These are phyloP conservation scores for Geotrichum ghanense DNA, from an alignment of 805 yeast species.

Conservation along the genomic window DNA sequence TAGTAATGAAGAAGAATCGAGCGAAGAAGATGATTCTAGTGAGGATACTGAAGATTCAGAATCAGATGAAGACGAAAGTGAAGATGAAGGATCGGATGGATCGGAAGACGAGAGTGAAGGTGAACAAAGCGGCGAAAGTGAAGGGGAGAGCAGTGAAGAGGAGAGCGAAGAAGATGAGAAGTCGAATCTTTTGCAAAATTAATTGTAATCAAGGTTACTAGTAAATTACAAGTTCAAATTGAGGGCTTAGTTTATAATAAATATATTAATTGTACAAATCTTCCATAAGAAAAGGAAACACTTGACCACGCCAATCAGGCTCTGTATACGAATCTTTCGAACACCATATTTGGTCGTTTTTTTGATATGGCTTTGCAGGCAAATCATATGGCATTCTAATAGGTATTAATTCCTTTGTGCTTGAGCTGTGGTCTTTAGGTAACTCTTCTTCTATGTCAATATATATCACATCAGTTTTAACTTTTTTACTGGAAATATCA, in stretches of 20 bases:
- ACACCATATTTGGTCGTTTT: slow-evolving; percentile 40
- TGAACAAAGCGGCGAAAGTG: neutral
- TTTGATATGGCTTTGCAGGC: slow-evolving; percentile 35
- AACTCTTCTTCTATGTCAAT: neutral
- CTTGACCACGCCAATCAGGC: slow-evolving; percentile 6
- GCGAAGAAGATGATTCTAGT: slow-evolving; percentile 19
- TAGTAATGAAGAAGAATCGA: slow-evolving; percentile 18
- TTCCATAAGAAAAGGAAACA: too few species aligned
- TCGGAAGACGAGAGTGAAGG: neutral
- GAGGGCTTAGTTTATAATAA: too few species aligned
- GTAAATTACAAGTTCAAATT: too few species aligned
- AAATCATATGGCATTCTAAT: slow-evolving; percentile 43
- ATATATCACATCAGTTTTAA: neutral
- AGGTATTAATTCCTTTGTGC: slow-evolving; percentile 12
- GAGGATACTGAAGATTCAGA: slow-evolving; percentile 23
- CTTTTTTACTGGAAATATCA: neutral
- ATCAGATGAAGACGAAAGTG: slow-evolving; percentile 22
- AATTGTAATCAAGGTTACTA: too few species aligned
- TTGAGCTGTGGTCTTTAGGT: neutral
- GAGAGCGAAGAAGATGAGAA: neutral
- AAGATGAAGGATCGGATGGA: slow-evolving; percentile 18
- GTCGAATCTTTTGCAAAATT: neutral
- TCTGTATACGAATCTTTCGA: slow-evolving; percentile 4
- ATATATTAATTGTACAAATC: too few species aligned
- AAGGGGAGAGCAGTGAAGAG: neutral